Base-by-base conservation (phyloP, 768 basidiomycete genomes). In the Dictyophora rubrovolvata region DNA sequence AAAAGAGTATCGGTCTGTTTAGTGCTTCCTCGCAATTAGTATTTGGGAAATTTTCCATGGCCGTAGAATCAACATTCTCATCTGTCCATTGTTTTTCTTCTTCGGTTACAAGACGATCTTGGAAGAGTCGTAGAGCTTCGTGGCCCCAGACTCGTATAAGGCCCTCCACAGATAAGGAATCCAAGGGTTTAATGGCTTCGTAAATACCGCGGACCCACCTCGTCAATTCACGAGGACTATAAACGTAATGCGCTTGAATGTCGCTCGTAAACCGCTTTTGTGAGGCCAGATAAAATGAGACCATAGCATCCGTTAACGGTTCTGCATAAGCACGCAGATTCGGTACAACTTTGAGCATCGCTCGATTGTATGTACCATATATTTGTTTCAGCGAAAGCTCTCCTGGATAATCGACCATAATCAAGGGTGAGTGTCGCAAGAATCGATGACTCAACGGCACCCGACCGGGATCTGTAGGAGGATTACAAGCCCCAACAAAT, bases 381-480 rank as follows among this genome's bases (percentile, higher is more conserved):
- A 99, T 99, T 69, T 98, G 96, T 64, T 93, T 96, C 68, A 99
- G 77, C 5, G 96, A 98, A 12, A 94, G 75, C 69, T 95, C 93
- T 55, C 96, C 96, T 20, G 96, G 96, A 70, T 99, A 99, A 68
- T 99, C 96, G 56, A 99, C 96, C 95, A 98, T 97, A 68, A 99
- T 81, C 21, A 99, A 77, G 0, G 96, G 96, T 0, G 95, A 93
- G 71, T 98, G 96, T 10, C 96, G 89, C 50, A 99, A 79, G 84
- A 99, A 99, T 60, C 96, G 86, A 70, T 96, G 93, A 61, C 84
- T 94, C 60, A 99, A 85, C 34, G 95, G 94, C n/a, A 98, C 94
- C 71, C 96, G 93, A 60, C 96, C 96, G 50, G 96, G 94, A 74
- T 99, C 96, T 17, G 96, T 98, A 2, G 96, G 96, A 22, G 96